phyloP scores from a whole-genome alignment of 1,284 basidiomycete species.

The Marasmius oreades region DNA sequence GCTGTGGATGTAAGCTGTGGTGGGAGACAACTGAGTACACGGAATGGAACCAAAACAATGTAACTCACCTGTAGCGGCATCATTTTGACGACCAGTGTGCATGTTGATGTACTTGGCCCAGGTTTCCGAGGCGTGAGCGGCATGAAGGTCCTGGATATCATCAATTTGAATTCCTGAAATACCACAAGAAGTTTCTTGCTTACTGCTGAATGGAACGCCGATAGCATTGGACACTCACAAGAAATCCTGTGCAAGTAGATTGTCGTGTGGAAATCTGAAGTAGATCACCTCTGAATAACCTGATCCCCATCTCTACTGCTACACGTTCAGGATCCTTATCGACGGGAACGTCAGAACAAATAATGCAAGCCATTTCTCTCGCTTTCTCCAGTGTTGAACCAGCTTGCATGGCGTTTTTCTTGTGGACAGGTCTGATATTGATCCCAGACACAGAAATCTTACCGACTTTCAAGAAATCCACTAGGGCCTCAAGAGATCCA shows the following conservation, averaged over 20 bases:
- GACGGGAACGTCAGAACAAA: constrained; percentile 95
- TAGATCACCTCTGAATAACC: constrained; percentile 81
- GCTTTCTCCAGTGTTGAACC: constrained; percentile 96
- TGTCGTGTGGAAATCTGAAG: too few species aligned
- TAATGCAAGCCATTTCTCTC: constrained; percentile 91
- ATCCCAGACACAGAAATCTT: constrained; percentile 98
- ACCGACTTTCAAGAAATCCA: constrained; percentile 93
- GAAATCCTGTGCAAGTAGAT: constrained; percentile 72
- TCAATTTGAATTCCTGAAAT: constrained; percentile 32
- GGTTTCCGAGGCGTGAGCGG: constrained; percentile 64
- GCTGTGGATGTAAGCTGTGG: constrained; percentile 64
- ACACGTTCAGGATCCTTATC: constrained; percentile 91
- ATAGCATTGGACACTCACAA: constrained; percentile 58
- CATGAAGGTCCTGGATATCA: constrained; percentile 64
- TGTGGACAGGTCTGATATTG: constrained; percentile 98
- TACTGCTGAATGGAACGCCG: constrained; percentile 65
- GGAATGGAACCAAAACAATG: not conserved
- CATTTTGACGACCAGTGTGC: constrained; percentile 66
- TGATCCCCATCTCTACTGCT: constrained; percentile 92
- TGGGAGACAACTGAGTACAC: constrained; percentile 8
- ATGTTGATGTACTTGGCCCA: constrained; percentile 76
- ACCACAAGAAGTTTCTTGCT: constrained; percentile 19
- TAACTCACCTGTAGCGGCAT: constrained; percentile 59
- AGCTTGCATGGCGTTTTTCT: constrained; percentile 92
- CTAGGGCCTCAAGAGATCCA: constrained; percentile 93